Percentiles rank a stretch among this genome's conserved stretches.
phyloP scores from a whole-genome alignment of 2,329 filamentous ascomycete species.

The Fusarium denticulatum region DNA sequence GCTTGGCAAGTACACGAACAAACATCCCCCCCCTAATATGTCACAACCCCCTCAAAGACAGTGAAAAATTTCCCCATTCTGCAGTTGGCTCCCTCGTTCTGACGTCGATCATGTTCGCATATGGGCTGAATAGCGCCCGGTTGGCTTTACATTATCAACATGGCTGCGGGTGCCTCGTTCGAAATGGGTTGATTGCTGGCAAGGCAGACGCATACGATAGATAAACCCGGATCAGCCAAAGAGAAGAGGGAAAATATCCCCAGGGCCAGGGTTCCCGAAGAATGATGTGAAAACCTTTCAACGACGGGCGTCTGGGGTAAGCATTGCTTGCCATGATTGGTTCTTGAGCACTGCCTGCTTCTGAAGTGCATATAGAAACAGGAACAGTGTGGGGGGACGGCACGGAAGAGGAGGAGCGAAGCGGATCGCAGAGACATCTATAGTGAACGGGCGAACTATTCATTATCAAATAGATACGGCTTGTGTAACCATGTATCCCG shows the following conservation, averaged over 20 bases:
- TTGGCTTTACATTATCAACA: neutral
- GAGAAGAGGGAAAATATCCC: neutral
- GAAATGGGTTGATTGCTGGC: conserved; percentile 20
- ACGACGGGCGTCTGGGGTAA: conserved; percentile 34
- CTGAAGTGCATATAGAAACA: conserved; percentile 11
- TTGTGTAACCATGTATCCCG: conserved; percentile 8
- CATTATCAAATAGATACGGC: neutral
- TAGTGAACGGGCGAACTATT: conserved; percentile 25
- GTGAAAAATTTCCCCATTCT: conserved; percentile 33
- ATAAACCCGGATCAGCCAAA: conserved; percentile 1
- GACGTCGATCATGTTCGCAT: conserved; percentile 14
- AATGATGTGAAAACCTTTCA: conserved; percentile 30
- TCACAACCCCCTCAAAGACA: neutral
- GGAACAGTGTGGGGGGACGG: conserved; percentile 21
- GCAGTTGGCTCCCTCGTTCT: conserved; percentile 30
- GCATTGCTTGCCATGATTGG: conserved; percentile 28
- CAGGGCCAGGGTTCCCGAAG: neutral
- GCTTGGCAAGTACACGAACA: neutral
- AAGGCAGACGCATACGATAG: conserved; percentile 19
- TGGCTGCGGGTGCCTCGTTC: conserved; percentile 31
- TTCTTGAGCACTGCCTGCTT: conserved; percentile 14
- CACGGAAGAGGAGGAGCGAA: conserved; percentile 17
- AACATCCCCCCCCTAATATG: neutral
- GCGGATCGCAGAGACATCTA: conserved; percentile 14
- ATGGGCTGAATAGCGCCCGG: neutral